Conservation (phyloP, 2,329 filamentous ascomycete genomes). For the Apiospora marii region DNA sequence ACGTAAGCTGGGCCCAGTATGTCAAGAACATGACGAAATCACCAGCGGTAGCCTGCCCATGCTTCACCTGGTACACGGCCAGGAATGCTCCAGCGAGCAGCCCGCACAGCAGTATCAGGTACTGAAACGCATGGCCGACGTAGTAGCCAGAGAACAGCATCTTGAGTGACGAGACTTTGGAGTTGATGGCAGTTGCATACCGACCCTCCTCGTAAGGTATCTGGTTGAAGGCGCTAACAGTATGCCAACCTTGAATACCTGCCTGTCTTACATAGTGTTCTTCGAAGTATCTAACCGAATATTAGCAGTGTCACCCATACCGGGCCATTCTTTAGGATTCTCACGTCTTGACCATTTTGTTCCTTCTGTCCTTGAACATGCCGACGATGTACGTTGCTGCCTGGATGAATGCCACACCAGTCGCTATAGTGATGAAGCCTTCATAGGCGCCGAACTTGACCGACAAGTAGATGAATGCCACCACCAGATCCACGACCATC, state of each 20-base stretch:
- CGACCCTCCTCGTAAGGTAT: slow-evolving; percentile 63
- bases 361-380: slow-evolving; percentile 56
- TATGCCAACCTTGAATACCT: slow-evolving; percentile 66
- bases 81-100: slow-evolving; percentile 70
- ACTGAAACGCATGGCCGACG: slow-evolving; percentile 63
- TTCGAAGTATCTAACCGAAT: slow-evolving; percentile 51
- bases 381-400: slow-evolving; percentile 61
- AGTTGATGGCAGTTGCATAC: slow-evolving; percentile 58
- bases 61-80: slow-evolving; percentile 71
- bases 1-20: slow-evolving; percentile 77
- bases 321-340: not conserved
- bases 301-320: not conserved
- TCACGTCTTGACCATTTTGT: slow-evolving; percentile 59
- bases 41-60: slow-evolving; percentile 66
- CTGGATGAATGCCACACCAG: slow-evolving; percentile 63
- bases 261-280: slow-evolving; percentile 63
- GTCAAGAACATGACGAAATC: slow-evolving; percentile 76
- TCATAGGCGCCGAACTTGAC: slow-evolving; percentile 67
- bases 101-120: slow-evolving; percentile 72
- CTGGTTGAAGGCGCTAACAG: slow-evolving; percentile 67
- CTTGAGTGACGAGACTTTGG: slow-evolving; percentile 47
- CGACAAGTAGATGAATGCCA: slow-evolving; percentile 68
- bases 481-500: slow-evolving; percentile 65
- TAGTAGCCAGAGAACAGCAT: slow-evolving; percentile 54
- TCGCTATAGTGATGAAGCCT: slow-evolving; percentile 67